Evolutionary conservation across 306 rosid species (phyloP), one percentile per base, ranked within the genome.

Genomic region (Castanea sativa): DNA sequence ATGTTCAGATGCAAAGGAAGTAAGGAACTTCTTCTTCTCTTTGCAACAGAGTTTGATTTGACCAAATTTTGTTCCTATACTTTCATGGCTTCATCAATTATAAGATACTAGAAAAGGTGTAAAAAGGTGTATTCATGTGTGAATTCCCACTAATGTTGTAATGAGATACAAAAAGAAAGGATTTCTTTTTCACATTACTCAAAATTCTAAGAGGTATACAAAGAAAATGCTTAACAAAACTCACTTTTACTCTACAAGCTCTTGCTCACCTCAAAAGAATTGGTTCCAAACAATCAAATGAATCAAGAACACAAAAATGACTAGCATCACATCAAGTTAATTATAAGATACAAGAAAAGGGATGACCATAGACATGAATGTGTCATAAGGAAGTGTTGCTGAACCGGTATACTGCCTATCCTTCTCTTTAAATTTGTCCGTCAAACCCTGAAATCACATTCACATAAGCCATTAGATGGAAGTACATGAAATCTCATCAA

Each of bases 361-460:
- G 78, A 92, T 81, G 80, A 92, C 90, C 85, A 83, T 85, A 2
- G 93, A 79, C 99, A 94, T 91, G 78, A 94, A 94, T 8, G 77
- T 68, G 4, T 94, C 90, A 45, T 94, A 91, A 32, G 83, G 53
- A 30, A 92, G 81, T 9, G 88, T 88, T 29, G 99, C 99, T 0
- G 93, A 82, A 70, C 99, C 99, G 0, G 87, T 72, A 71, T 78
- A 85, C 57, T 81, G 85, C 10, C 27, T 73, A 87, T 92, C 99
- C 86, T 91, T 94, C 90, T 88, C 95, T 83, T 92, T 94, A 60
- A 94, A 94, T 38, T 89, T 91, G 55, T 94, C 99, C 1, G 99
- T 94, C 82, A 92, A 81, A 23, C 99, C 97, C 99, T 94, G 94
- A 74, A 92, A 86, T 6, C 76, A 75, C 68, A 67, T 43, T n/a